Conservation (phyloP, 2,329 filamentous ascomycete species). For the Thielaviopsis musarum region DNA sequence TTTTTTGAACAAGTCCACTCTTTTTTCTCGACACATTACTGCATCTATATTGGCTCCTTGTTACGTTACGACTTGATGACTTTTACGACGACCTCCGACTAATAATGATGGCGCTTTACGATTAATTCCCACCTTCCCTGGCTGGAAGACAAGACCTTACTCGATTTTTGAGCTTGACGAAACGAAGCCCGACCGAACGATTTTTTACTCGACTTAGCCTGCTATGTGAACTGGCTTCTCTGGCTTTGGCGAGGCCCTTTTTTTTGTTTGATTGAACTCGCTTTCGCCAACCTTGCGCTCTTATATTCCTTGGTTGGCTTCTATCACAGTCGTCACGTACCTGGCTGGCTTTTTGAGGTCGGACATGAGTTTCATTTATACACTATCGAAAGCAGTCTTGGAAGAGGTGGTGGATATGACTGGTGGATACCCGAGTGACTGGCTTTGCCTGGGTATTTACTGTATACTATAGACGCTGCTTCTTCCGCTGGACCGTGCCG, state of each 20-base stretch:
- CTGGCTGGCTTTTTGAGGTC: background rate
- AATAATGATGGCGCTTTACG: background rate
- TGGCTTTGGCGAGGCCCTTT: background rate
- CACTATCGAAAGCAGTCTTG: background rate
- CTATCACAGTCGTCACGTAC: background rate
- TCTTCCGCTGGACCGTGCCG: background rate
- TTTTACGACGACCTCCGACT: background rate
- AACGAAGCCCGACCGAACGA: background rate
- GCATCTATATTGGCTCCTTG: background rate
- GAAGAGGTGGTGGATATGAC: background rate
- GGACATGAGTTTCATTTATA: background rate
- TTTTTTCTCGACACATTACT: background rate
- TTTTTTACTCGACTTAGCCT: background rate
- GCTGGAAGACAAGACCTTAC: background rate
- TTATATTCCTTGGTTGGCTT: background rate
- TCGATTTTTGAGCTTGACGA: conserved; percentile 4
- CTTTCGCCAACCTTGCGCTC: background rate
- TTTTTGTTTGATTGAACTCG: background rate
- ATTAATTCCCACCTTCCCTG: conserved; percentile 1
- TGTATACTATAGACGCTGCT: too few relatives aligned
- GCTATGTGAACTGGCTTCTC: background rate
- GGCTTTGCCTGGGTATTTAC: background rate
- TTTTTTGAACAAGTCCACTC: background rate
- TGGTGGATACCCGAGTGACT: background rate
- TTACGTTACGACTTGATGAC: conserved; percentile 4